Evolutionary conservation across 2,329 filamentous ascomycete species (phyloP), one percentile per base, ranked within the genome.

Genomic region (Fusarium sp.): DNA sequence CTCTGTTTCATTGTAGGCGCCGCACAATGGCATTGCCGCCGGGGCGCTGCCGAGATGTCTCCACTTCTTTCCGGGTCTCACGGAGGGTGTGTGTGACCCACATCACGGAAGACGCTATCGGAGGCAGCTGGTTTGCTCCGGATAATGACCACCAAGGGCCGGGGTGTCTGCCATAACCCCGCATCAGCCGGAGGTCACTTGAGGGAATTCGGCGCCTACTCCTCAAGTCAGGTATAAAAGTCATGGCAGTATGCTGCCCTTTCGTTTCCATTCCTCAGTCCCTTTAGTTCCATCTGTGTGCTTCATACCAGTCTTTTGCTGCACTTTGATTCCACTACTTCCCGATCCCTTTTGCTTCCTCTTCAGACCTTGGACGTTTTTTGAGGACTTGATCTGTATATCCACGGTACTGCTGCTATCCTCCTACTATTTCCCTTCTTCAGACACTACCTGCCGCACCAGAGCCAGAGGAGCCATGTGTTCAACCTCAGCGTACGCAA

Each of bases 11-110:
- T 10, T 10, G 27, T 10, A 29, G 27, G 9, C 27, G 9, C 27
- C 9, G 8, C 9, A 8, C 27, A 10, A 7, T 13, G 9, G 27
- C 27, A 29, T 10, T 13, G 9, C 8, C 4, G 9, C 11, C 27
- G 27, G 27, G 11, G 17, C 11, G 11, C 23, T 17, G 6, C 11
- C 11, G 23, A 21, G 4, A 15, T 1, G 27, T 33, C 10, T 6
- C 56, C 56, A 42, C 56, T 59, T 33, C 42, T 47, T 54, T 54
- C 55, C 53, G 53, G 13, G 27, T n/a, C 35, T 45, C 27, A 31
- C 44, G 53, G 53, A 49, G 25, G 9, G 29, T 29, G 11, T 15
- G 32, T 6, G 33, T 58, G 31, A 31, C 17, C 53, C 53, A 53
- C 31, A 53, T 36, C 17, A 33, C 56, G 21, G 53, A 37, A 23